These are phyloP conservation scores for Elsinoe arachidis DNA, from an alignment of 2,329 filamentous ascomycete genomes.

Conservation along the genomic window DNA sequence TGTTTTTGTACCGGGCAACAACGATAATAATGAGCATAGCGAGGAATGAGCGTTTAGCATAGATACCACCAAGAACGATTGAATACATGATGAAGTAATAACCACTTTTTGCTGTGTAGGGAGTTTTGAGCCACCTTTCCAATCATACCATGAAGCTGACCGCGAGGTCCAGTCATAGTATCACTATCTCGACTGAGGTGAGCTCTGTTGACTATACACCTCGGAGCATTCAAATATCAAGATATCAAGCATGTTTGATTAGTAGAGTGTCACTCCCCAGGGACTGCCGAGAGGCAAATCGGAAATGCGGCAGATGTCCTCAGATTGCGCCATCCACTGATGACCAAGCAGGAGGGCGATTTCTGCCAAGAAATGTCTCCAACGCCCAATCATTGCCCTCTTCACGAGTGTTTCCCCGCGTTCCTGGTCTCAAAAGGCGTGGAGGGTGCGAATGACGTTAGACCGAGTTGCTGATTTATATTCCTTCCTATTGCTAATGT, in stretches of 20 bases:
- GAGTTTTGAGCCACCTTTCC: not conserved
- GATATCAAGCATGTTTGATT: not conserved
- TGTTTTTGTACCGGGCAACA: not conserved
- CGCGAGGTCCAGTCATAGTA: not conserved
- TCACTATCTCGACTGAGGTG: not conserved
- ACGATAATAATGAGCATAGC: not conserved
- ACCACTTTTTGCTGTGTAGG: no score
- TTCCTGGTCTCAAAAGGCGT: not conserved
- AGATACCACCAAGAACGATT: not conserved
- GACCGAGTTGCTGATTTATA: constrained; percentile 5
- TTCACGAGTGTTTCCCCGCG: not conserved
- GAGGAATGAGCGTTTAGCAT: constrained; percentile 12
- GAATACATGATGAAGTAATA: not conserved
- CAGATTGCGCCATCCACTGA: constrained; percentile 6
- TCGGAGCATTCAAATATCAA: not conserved
- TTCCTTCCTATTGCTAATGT: constrained; percentile 1
- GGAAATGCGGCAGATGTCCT: constrained; percentile 7
- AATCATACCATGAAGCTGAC: no score
- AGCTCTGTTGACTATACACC: not conserved
- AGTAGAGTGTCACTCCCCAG: no score
- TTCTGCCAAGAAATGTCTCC: not conserved
- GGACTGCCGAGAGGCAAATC: not conserved
- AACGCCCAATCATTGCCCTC: not conserved
- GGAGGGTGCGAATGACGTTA: constrained; percentile 1
- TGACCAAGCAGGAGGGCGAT: constrained; percentile 7